Evolutionary conservation across 2,329 filamentous ascomycete species (phyloP), one percentile per base, ranked within the genome.

Genomic region (Rhinocladiella mackenziei): DNA sequence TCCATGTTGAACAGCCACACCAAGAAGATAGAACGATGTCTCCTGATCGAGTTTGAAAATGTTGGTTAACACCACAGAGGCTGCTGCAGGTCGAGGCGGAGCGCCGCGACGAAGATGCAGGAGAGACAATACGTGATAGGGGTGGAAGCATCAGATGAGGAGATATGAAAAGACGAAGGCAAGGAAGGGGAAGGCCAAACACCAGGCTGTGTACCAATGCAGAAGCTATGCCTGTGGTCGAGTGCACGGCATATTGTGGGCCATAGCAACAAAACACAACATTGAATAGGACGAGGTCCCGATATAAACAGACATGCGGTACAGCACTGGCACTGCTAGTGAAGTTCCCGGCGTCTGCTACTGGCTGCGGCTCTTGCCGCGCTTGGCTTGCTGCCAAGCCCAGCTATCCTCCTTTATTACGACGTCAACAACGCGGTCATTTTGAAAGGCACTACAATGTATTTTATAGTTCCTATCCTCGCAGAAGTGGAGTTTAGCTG

Each of bases 1-100:
- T 73, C 69, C 70, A 73, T 73, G 17, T 49, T 64, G 48, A 34
- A 38, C 33, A 46, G 49, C 41, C 33, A 22, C 20, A 17, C 37
- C 39, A 23, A 36, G 18, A 15, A 30, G 33, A 11, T 15, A 18
- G 26, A n/a, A 40, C 8, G 19, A 15, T 39, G 20, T 31, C 20
- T n/a, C n/a, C n/a, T n/a, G n/a, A n/a, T n/a, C n/a, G n/a, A n/a
- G n/a, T n/a, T n/a, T n/a, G n/a, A n/a, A n/a, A n/a, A n/a, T n/a
- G n/a, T n/a, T n/a, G n/a, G n/a, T n/a, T n/a, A n/a, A n/a, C n/a
- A n/a, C n/a, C n/a, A n/a, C n/a, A n/a, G n/a, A 32, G 31, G 34
- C 9, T 23, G 15, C 37, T 32, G 34, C 31, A 34, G 45, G 15
- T 40, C 40, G 30, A 48, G 45, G 30, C 43, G 31, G 15, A 25